Conservation (phyloP, 768 basidiomycete species). For the Macrolepiota albuminosa region DNA sequence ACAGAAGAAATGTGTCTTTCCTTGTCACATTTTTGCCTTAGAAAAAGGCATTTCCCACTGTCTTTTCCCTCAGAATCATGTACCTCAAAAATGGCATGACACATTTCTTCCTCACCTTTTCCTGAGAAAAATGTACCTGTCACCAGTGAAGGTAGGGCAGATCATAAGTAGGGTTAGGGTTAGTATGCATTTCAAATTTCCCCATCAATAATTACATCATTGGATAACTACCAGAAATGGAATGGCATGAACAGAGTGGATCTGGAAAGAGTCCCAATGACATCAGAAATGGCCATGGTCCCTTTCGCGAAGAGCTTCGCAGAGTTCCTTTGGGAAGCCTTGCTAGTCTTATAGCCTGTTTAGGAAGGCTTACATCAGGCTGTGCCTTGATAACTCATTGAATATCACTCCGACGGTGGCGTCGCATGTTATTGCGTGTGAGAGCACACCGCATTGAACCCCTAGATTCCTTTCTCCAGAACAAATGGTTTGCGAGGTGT, state of each 20-base stretch:
- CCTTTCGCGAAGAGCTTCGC: not conserved
- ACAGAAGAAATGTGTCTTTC: no score
- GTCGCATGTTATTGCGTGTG: not conserved
- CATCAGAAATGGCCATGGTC: not conserved
- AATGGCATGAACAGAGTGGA: not conserved
- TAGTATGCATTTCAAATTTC: no score
- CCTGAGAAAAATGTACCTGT: no score
- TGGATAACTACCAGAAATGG: no score
- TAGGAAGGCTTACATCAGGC: not conserved
- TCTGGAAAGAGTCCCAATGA: not conserved
- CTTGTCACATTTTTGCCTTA: no score
- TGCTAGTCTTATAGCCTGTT: not conserved
- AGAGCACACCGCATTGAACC: not conserved
- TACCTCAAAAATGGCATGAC: no score
- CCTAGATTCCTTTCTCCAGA: not conserved
- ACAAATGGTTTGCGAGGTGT: not conserved
- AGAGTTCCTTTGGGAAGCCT: not conserved
- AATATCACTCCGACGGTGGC: not conserved
- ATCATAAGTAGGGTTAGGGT: no score
- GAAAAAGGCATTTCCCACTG: no score
- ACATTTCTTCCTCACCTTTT: no score
- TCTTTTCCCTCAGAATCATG: no score
- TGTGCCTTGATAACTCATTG: not conserved
- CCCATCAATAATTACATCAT: no score
- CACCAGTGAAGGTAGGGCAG: no score